Evolutionary conservation across 495 filamentous ascomycete species (phyloP).

Genomic region (Amniculicola lignicola): DNA sequence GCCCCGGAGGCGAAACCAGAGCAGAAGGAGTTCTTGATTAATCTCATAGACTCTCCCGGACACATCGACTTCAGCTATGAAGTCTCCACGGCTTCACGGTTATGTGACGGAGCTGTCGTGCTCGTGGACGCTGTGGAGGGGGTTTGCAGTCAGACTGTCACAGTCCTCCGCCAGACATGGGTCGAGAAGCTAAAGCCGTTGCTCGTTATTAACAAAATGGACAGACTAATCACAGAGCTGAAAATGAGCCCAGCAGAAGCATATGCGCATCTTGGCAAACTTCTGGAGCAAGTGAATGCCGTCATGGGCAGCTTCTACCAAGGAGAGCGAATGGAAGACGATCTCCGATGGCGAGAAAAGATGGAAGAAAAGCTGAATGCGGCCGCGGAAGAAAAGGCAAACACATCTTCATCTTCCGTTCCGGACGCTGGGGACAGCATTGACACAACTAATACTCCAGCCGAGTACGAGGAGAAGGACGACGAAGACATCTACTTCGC

Average conservation of each 20-base stretch:
- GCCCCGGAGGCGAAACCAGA: constrained; percentile 65
- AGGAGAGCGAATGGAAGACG: constrained; percentile 97
- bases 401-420: constrained; percentile 21
- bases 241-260: constrained; percentile 89
- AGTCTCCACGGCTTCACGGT: constrained; percentile 88
- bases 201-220: constrained; percentile 97
- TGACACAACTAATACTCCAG: constrained; percentile 35
- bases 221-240: constrained; percentile 86
- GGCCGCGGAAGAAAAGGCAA: constrained; percentile 47
- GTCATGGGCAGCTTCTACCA: constrained; percentile 97
- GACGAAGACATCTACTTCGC: constrained; percentile 98
- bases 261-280: constrained; percentile 81
- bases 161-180: constrained; percentile 92
- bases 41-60: constrained; percentile 95
- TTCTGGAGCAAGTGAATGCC: constrained; percentile 94
- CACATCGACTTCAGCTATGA: constrained; percentile 99
- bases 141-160: constrained; percentile 97
- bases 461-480: constrained; percentile 78
- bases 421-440: constrained; percentile 50
- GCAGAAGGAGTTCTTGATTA: constrained; percentile 88
- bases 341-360: constrained; percentile 90
- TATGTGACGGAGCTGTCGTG: constrained; percentile 93
- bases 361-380: constrained; percentile 75
- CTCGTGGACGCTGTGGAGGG: constrained; percentile 98
- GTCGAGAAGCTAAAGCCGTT: constrained; percentile 92